phyloP scores from a whole-genome alignment of 1,284 basidiomycete genomes.

The Schizopora paradoxa region DNA sequence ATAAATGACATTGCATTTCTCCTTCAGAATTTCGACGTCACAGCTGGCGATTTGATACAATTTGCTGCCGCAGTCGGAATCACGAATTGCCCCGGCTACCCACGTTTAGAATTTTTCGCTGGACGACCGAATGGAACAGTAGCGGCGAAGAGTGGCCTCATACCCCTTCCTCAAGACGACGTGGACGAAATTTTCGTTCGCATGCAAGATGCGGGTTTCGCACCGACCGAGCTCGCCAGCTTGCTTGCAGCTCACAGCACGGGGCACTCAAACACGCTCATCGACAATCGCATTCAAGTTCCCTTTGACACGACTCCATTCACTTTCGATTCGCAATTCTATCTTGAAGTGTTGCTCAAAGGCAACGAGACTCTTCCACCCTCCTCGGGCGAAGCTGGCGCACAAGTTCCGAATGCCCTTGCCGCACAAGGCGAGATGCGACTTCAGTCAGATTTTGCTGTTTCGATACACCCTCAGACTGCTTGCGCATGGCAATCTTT shows the following conservation, averaged over 20 bases:
- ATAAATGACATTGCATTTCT: conserved; percentile 24
- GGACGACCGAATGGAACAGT: conserved; percentile 22
- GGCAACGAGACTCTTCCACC: conserved; percentile 12
- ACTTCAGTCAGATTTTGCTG: conserved; percentile 21
- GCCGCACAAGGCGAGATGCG: conserved; percentile 18
- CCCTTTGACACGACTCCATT: conserved; percentile 21
- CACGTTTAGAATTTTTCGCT: conserved; percentile 24
- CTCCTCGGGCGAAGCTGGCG: conserved; percentile 5
- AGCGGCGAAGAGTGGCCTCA: conserved; percentile 23
- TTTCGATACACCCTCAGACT: conserved; percentile 13
- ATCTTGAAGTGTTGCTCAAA: conserved; percentile 18
- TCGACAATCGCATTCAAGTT: conserved; percentile 11
- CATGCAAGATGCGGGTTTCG: conserved; percentile 24
- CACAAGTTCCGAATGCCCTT: conserved; percentile 14
- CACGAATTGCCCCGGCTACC: conserved; percentile 29
- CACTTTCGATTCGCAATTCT: conserved; percentile 20
- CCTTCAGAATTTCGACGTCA: conserved; percentile 23
- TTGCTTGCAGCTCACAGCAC: conserved; percentile 21
- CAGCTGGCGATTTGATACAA: conserved; percentile 27
- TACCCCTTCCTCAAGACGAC: conserved; percentile 26
- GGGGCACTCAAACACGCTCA: conserved; percentile 18
- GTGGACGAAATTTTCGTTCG: conserved; percentile 26
- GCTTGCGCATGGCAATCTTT: conserved; percentile 18
- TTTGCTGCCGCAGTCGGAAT: conserved; percentile 28
- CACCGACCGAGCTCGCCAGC: conserved; percentile 27